phyloP scores from a whole-genome alignment of 1,139 yeast species.

The Blastobotrys persicus region DNA sequence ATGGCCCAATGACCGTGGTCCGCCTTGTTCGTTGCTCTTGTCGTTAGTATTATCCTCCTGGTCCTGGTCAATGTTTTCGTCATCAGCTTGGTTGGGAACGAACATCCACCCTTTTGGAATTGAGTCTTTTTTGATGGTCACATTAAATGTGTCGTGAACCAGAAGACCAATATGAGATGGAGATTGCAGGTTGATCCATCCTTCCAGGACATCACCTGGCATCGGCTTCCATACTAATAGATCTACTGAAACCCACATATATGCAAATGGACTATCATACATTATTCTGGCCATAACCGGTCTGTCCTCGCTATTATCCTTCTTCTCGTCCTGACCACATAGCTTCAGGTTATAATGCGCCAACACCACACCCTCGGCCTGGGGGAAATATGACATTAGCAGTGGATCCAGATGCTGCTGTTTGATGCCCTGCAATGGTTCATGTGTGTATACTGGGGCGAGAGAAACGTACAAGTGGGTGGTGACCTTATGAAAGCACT shows the following conservation, averaged over 20 bases:
- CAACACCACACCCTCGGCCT: constrained; percentile 78
- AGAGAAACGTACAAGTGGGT: constrained; percentile 74
- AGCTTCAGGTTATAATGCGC: constrained; percentile 66
- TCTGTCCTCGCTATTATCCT: constrained; percentile 25
- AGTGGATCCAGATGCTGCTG: constrained; percentile 87
- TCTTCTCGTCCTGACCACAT: constrained; percentile 36
- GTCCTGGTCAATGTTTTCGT: constrained; percentile 32
- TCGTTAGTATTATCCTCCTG: constrained; percentile 26
- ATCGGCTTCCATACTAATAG: constrained; percentile 86
- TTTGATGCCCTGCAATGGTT: constrained; percentile 74
- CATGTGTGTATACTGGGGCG: constrained; percentile 71
- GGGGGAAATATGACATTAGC: constrained; percentile 74
- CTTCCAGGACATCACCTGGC: constrained; percentile 80
- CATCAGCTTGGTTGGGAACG: constrained; percentile 72
- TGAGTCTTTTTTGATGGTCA: constrained; percentile 78
- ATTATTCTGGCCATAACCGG: constrained; percentile 61
- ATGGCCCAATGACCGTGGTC: constrained; percentile 65
- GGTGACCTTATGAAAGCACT: constrained; percentile 66
- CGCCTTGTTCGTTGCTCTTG: constrained; percentile 18
- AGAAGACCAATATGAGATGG: constrained; percentile 92
- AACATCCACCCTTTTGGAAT: constrained; percentile 85
- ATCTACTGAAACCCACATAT: constrained; percentile 83
- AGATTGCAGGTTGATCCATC: constrained; percentile 85
- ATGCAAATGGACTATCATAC: constrained; percentile 84
- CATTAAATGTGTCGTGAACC: constrained; percentile 91